These are phyloP conservation scores for Heliamphora pulchella DNA, from an alignment of 179 eudicot species.

Conservation along the genomic window DNA sequence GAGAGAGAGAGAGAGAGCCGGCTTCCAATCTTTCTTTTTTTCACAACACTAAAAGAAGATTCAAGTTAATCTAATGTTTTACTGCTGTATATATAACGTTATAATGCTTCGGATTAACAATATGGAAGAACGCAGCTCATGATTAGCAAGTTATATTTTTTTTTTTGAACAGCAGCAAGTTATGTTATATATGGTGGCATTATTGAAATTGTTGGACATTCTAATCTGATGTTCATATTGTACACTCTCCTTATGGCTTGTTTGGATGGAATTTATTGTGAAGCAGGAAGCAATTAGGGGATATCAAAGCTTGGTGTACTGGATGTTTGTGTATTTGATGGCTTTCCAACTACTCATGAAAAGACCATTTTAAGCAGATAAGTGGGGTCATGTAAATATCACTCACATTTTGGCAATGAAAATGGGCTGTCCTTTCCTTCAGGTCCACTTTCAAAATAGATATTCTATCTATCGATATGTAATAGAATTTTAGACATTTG, in stretches of 20 bases:
- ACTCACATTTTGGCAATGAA: too few species aligned
- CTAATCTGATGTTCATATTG: not conserved
- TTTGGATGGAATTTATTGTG: conserved; percentile 6
- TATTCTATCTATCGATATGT: too few species aligned
- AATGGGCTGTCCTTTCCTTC: too few species aligned
- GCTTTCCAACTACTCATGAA: conserved; percentile 24
- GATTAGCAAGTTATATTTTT: too few species aligned
- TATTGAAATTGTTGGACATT: too few species aligned
- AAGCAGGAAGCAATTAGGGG: conserved; percentile 37
- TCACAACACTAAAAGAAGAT: too few species aligned
- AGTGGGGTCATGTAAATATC: too few species aligned
- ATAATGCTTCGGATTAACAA: not conserved
- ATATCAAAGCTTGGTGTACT: conserved; percentile 38
- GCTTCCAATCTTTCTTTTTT: too few species aligned
- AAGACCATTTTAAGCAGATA: conserved; percentile 15
- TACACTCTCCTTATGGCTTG: not conserved
- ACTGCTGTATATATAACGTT: not conserved
- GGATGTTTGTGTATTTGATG: conserved; percentile 42
- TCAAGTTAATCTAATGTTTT: not conserved
- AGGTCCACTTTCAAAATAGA: too few species aligned
- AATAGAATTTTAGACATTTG: too few species aligned
- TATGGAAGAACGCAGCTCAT: not conserved
- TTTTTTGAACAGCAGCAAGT: not conserved
- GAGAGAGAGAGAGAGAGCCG: too few species aligned
- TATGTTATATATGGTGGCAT: not conserved